Base-by-base conservation (phyloP, 306 rosid genomes). In the Malus sylvestris region DNA sequence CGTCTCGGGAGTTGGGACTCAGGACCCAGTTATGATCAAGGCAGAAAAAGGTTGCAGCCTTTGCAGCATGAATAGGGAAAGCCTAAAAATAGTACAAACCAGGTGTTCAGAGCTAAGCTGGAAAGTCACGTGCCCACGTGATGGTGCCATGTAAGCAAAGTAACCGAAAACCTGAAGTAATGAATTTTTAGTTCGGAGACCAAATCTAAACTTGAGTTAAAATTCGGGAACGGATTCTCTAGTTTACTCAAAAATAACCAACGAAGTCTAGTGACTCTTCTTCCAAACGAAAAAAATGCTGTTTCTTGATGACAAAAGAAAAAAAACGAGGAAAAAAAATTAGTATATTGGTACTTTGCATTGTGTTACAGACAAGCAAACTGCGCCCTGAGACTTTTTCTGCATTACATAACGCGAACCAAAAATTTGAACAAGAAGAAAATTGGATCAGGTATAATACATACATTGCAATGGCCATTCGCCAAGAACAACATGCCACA, bases 291-390 rank as follows among this genome's bases (percentile, higher is more conserved):
- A 40, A 15, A 40, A 40, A 40, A 40, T 40, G 45, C 10, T 40
- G 45, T 2, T 40, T 40, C 45, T 2, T 10, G 55, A 49, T 5
- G 18, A 49, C 5, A 5, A 5, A 13, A 15, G 20, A 49, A 49
- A 15, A 49, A 49, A 49, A 57, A 27, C 27, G 9, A 15, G 38
- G 13, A 15, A 73, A 25, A 5, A 10, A 5, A n/a, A 8, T 10
- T 16, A 23, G 32, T 9, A 23, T 60, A 10, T 59, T 64, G 58
- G 52, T 67, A 73, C 22, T 11, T 29, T 23, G 55, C 15, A 49
- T 68, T 12, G 19, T 61, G 82, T 74, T 73, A 73, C 76, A 53
- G 65, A 46, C 52, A 82, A 63, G 42, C n/a, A 52, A 60, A 18
- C 6, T 7, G 42, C 29, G 19, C 55, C 68, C 61, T 51, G 44